These are phyloP conservation scores for Lactarius quietus DNA, from an alignment of 768 basidiomycete genomes.

Conservation along the genomic window DNA sequence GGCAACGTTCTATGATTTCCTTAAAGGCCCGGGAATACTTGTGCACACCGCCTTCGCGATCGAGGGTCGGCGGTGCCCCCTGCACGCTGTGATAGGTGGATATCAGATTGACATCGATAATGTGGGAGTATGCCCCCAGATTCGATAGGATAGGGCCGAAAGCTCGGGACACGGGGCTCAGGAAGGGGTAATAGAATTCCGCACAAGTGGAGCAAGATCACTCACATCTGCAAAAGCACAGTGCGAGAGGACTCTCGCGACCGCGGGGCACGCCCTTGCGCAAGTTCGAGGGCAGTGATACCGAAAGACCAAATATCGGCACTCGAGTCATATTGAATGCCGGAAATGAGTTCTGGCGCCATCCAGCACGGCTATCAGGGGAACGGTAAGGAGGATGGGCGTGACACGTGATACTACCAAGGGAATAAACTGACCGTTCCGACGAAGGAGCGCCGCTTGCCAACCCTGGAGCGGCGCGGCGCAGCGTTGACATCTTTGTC, in stretches of 20 bases:
- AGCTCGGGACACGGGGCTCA: neutral
- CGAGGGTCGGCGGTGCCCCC: constrained; percentile 72
- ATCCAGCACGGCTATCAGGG: constrained; percentile 81
- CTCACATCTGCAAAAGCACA: constrained; percentile 72
- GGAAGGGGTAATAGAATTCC: neutral
- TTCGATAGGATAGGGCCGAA: neutral
- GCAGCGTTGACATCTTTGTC: constrained; percentile 25
- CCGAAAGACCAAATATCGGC: constrained; percentile 98
- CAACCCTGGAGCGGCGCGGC: constrained; percentile 42
- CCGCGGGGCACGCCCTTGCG: constrained; percentile 84
- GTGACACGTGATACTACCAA: neutral
- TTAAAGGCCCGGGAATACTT: constrained; percentile 81
- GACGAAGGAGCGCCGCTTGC: constrained; percentile 89
- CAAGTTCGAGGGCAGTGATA: constrained; percentile 88
- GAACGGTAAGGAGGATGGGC: neutral
- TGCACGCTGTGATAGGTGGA: constrained; percentile 51
- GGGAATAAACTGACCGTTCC: constrained; percentile 62
- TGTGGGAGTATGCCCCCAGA: neutral
- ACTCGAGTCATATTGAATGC: constrained; percentile 76
- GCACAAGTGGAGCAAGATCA: constrained; percentile 15
- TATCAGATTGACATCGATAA: neutral
- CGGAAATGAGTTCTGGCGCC: constrained; percentile 91
- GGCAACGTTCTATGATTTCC: constrained; percentile 77
- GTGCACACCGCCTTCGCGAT: constrained; percentile 64
- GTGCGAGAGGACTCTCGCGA: constrained; percentile 69